phyloP scores from a whole-genome alignment of 108 stramenopile genomes.

The Discostella pseudostelligera region DNA sequence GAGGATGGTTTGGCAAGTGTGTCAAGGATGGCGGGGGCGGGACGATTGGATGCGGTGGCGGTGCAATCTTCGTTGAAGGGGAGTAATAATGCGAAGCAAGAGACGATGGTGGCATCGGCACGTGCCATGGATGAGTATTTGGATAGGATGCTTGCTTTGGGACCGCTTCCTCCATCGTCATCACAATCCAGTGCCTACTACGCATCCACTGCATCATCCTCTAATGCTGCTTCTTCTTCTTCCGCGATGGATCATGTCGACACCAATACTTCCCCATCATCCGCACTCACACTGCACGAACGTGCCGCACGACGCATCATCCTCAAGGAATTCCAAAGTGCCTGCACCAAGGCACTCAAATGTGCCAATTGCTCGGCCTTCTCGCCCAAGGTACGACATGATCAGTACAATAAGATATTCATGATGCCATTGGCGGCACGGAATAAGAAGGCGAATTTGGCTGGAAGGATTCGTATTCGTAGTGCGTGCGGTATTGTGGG shows the following conservation, averaged over 20 bases:
- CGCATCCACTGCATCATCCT: too few relatives aligned
- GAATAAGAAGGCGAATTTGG: conserved; percentile 53
- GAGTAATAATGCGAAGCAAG: conserved; percentile 8
- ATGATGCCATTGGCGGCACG: conserved; percentile 53
- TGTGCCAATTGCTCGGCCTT: conserved; percentile 93
- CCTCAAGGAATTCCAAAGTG: conserved; percentile 72
- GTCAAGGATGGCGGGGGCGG: conserved; percentile 19
- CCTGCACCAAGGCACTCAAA: conserved; percentile 50
- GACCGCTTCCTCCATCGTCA: background rate
- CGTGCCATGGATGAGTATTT: conserved; percentile 42
- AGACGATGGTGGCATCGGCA: conserved; percentile 9
- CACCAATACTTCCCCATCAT: background rate
- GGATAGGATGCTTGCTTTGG: conserved; percentile 14
- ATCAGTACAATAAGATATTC: conserved; percentile 95
- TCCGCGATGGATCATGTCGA: conserved; percentile 3
- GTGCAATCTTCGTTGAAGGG: too few relatives aligned
- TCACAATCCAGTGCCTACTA: too few relatives aligned
- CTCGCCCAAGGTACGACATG: conserved; percentile 88
- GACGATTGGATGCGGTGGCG: conserved; percentile 1
- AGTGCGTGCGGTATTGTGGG: conserved; percentile 60
- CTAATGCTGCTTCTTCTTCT: background rate
- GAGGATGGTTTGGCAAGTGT: conserved; percentile 58
- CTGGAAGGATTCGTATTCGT: conserved; percentile 59
- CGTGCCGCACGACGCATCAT: conserved; percentile 56
- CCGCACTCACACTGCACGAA: conserved; percentile 64